A percentile compares a stretch with the other conserved stretches of the same genome.
These are phyloP conservation scores for maize (Zea mays) DNA, from an alignment of 176 grass and related monocot genomes.

Conservation along the genomic window DNA sequence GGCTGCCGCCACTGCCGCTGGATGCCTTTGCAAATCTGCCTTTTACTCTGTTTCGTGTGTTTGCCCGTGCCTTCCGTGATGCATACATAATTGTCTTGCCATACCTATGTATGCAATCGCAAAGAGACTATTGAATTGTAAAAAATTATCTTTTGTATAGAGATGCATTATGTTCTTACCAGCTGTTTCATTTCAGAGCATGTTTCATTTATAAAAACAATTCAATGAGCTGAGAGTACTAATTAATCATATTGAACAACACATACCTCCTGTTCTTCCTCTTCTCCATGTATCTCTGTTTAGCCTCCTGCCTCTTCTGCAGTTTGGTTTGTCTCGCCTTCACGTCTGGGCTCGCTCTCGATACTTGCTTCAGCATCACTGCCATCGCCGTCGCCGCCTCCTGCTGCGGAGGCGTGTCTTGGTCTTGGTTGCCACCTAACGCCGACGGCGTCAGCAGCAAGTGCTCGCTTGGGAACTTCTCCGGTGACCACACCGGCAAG, in stretches of 20 bases:
- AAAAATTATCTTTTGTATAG: too few species aligned
- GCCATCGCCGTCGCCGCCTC: too few species aligned
- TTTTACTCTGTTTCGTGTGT: slow-evolving; percentile 38
- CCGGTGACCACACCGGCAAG: neutral
- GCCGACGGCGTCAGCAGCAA: neutral
- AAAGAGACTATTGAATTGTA: neutral
- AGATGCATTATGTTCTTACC: too few species aligned
- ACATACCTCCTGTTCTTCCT: slow-evolving; percentile 44
- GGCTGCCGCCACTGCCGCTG: neutral
- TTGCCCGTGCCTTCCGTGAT: slow-evolving; percentile 45
- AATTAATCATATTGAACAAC: neutral
- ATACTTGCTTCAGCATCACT: neutral
- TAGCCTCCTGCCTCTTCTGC: slow-evolving; percentile 32
- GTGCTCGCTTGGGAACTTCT: neutral
- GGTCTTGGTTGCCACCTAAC: slow-evolving; percentile 29
- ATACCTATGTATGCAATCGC: slow-evolving; percentile 18
- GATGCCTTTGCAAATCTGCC: slow-evolving; percentile 46
- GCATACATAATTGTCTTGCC: slow-evolving; percentile 44
- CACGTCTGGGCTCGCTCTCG: neutral
- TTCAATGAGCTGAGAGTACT: neutral
- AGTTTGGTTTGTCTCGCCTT: neutral
- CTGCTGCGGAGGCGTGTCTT: neutral
- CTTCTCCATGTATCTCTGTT: slow-evolving; percentile 45
- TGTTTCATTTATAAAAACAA: neutral
- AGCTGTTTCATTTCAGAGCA: neutral